Evolutionary conservation across 345 rosid species (phyloP).

Genomic region (Populus pruinosa): DNA sequence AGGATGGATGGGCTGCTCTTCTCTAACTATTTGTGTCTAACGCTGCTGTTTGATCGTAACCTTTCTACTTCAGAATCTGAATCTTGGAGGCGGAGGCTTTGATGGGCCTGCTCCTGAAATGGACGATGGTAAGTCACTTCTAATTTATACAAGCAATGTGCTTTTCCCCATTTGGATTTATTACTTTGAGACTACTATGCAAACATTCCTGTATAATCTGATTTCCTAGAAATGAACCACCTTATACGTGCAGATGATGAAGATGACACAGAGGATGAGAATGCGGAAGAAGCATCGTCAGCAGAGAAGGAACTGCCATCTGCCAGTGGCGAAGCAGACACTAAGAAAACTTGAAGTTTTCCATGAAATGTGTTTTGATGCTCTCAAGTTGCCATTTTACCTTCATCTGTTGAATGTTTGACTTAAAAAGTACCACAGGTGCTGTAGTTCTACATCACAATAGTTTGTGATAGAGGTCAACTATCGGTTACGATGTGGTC

Average conservation of each 20-base stretch:
- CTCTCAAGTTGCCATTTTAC: neutral
- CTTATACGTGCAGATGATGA: slow-evolving; percentile 27
- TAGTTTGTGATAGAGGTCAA: neutral
- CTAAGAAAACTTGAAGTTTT: slow-evolving; percentile 15
- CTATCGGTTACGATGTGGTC: neutral
- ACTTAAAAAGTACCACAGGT: neutral
- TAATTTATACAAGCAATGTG: neutral
- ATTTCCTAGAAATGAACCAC: neutral
- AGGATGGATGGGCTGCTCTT: neutral
- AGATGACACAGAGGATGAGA: slow-evolving; percentile 30
- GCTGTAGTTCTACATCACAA: neutral
- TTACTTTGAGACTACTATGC: neutral
- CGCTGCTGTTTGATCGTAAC: neutral
- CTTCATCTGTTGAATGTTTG: neutral
- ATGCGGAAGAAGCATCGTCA: slow-evolving; percentile 17
- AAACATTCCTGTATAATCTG: neutral
- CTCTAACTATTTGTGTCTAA: neutral
- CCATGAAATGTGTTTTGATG: neutral
- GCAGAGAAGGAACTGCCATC: neutral
- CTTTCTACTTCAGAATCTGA: slow-evolving; percentile 23
- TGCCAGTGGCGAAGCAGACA: slow-evolving; percentile 10
- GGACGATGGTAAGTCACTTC: slow-evolving; percentile 26
- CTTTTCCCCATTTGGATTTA: neutral
- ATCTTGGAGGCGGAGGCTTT: slow-evolving; percentile 13
- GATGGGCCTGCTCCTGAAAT: slow-evolving; percentile 9